Evolutionary conservation across 306 rosid species (phyloP).

Genomic region (Trifolium subterraneum): DNA sequence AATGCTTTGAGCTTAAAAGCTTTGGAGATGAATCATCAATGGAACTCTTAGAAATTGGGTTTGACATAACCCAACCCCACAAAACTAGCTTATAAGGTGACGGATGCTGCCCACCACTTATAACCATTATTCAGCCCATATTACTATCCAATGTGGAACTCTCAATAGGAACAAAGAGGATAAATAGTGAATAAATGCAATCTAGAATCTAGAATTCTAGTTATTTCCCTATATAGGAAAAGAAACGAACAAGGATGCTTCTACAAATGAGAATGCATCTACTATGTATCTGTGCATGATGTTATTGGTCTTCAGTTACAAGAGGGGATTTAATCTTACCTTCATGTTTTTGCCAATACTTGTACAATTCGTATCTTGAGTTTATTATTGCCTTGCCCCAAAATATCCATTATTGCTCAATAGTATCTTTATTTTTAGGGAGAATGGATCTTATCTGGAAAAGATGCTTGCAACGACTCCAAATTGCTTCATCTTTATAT

Average conservation of each 20-base stretch:
- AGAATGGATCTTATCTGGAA: slow-evolving; percentile 93
- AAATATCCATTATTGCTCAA: slow-evolving; percentile 30
- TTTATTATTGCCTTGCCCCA: slow-evolving; percentile 22
- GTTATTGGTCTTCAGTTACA: slow-evolving; percentile 14
- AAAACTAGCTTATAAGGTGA: not conserved
- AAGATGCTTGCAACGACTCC: slow-evolving; percentile 64
- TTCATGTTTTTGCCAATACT: slow-evolving; percentile 22
- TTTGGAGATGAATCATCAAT: slow-evolving; percentile 32
- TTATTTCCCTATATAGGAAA: slow-evolving; percentile 9
- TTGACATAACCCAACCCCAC: not conserved
- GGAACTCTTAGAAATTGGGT: slow-evolving; percentile 7
- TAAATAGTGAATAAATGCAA: slow-evolving; percentile 24
- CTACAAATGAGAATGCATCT: slow-evolving; percentile 15
- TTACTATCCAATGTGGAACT: not conserved
- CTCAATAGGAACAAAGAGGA: slow-evolving; percentile 12
- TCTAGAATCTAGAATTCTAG: slow-evolving; percentile 7
- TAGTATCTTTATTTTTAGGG: slow-evolving; percentile 67
- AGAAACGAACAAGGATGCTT: slow-evolving; percentile 27
- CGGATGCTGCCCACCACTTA: not conserved
- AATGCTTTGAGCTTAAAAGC: slow-evolving; percentile 29
- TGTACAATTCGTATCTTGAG: slow-evolving; percentile 5
- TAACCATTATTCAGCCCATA: not conserved
- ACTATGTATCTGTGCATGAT: slow-evolving; percentile 12
- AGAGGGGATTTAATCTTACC: slow-evolving; percentile 10
- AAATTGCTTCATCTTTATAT: slow-evolving; percentile 70